Percentiles rank a stretch among this genome's conserved stretches.
These are phyloP conservation scores for Cicer chorassanicum DNA, from an alignment of 306 rosid species.

Conservation along the genomic window DNA sequence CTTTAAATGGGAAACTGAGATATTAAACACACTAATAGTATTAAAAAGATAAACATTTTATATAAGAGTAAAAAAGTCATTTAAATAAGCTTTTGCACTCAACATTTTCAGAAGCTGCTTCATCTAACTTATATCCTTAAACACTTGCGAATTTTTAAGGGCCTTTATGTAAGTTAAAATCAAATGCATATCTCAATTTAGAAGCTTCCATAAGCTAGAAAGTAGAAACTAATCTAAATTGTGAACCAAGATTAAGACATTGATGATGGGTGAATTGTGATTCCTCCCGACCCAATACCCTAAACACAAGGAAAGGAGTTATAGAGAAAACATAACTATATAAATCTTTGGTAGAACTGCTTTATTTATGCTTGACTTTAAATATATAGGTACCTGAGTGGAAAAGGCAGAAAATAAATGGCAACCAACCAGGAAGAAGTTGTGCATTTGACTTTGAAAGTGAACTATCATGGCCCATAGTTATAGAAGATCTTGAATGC, in stretches of 20 bases:
- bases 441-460: conserved; percentile 68
- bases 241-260: neutral
- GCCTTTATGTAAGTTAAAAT: neutral
- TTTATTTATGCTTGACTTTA: conserved; percentile 40
- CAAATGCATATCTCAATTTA: neutral
- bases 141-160: neutral
- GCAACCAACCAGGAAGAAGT: conserved; percentile 63
- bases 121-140: neutral
- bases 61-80: too few relatives aligned
- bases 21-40: too few relatives aligned
- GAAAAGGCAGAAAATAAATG: conserved; percentile 45
- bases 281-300: neutral
- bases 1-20: too few relatives aligned
- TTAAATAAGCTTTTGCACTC: neutral
- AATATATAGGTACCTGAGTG: conserved; percentile 53
- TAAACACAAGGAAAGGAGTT: neutral
- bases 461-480: conserved; percentile 70
- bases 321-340: neutral
- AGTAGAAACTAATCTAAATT: neutral
- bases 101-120: neutral
- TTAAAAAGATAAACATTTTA: too few relatives aligned
- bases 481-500: conserved; percentile 81
- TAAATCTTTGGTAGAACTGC: neutral
- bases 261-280: conserved; percentile 8
- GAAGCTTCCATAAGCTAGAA: neutral